Conservation (phyloP, 257 asterid species). For the Nicotiana undulata region DNA sequence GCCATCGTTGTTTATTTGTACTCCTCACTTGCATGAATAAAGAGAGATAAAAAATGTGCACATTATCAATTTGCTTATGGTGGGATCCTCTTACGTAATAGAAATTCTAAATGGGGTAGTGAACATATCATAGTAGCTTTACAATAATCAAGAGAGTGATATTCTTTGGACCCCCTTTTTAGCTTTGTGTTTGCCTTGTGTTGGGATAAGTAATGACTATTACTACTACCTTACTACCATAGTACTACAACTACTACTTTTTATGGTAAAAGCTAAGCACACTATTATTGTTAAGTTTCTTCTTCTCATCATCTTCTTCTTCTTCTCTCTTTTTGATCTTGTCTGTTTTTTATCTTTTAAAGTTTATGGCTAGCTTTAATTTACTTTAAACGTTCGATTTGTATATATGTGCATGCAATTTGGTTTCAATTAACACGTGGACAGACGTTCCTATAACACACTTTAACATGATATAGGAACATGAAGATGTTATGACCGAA, state of each 20-base stretch:
- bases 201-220: background rate
- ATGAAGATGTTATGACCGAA: too few species aligned
- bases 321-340: background rate
- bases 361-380: conserved; percentile 2
- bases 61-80: background rate
- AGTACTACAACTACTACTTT: background rate
- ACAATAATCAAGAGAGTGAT: background rate
- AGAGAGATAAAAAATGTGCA: background rate
- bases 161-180: background rate
- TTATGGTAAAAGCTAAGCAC: conserved; percentile 4
- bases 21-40: conserved; percentile 21
- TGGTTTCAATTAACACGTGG: background rate
- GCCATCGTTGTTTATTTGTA: too few species aligned
- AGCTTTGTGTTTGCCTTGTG: background rate
- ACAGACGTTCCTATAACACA: background rate
- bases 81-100: conserved; percentile 4
- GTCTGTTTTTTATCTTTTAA: background rate
- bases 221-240: background rate
- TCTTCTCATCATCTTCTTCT: background rate
- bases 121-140: background rate
- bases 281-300: background rate
- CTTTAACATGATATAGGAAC: too few species aligned
- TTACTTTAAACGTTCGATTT: background rate
- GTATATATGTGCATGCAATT: background rate
- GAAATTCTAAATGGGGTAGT: background rate